Base-by-base conservation (phyloP, 768 basidiomycete genomes). In the Tylopilus subfusipes region DNA sequence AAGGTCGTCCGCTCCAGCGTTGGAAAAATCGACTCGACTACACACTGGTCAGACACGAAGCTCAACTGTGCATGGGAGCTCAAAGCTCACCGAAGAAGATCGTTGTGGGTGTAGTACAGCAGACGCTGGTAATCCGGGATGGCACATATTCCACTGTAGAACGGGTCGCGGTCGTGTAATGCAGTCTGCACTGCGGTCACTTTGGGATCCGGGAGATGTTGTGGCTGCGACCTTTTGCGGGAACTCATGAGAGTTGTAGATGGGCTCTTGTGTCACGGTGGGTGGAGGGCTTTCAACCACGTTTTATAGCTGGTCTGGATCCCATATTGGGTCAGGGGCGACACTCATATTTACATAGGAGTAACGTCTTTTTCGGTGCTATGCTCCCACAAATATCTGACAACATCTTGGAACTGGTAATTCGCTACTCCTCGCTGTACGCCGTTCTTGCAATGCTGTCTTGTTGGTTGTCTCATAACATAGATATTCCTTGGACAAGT, bases 401-500 rank as follows among this genome's bases (percentile, higher is more conserved):
- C 29, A 67, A 66, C 8, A 66, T 73, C 30, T 66, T 67, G 31
- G 58, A 75, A 56, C 64, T 70, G 29, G 85, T 9, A 92, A 91
- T 61, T 88, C 89, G 0, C 75, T 90, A 36, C 74, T 82, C 38
- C 78, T 91, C 42, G 81, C 82, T 0, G 85, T 86, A 62, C 48
- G 78, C 36, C 25, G 10, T 42, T 24, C 9, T 14, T 7, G 25
- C 12, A 27, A 13, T 10, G 13, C 48, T 22, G n/a, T 24, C 5
- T 14, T 14, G 34, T 29, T 8, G 16, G 16, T 36, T 36, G 34
- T 42, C 10, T 29, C 53, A 19, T 33, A 2, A 53, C 25, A 60
- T 85, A 33, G 34, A 13, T 36, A 18, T 90, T 90, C 67, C 76
- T 87, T 25, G 89, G 90, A 0, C 89, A 91, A 72, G 84, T 90